Conservation (phyloP, 106 monocot genomes). For the Platanthera zijinensis region DNA sequence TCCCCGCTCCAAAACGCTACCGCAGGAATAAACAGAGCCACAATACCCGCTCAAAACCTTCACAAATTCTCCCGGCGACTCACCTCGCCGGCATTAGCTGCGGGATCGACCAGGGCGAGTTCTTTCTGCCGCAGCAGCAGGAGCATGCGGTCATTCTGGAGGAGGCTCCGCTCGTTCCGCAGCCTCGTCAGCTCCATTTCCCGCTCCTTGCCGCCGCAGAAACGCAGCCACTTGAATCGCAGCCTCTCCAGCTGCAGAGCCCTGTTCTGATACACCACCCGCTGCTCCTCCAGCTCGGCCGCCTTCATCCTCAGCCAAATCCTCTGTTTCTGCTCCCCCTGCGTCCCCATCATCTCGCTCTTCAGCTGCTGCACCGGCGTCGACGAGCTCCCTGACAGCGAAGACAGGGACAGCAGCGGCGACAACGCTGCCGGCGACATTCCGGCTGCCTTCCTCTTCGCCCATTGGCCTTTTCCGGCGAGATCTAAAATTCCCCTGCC, state of each 20-base stretch:
- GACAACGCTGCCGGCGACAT: conserved; percentile 9
- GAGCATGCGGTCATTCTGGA: conserved; percentile 74
- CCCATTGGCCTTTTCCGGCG: background rate
- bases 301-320: conserved; percentile 33
- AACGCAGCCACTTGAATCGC: conserved; percentile 82
- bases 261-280: conserved; percentile 25
- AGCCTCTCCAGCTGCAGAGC: conserved; percentile 60
- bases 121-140: conserved; percentile 76
- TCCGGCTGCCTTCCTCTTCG: background rate
- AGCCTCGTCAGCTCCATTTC: conserved; percentile 73
- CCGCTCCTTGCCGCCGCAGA: conserved; percentile 68
- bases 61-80: too few relatives aligned
- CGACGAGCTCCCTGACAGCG: conserved; percentile 18
- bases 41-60: too few relatives aligned
- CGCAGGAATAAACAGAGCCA: too few relatives aligned
- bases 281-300: conserved; percentile 59
- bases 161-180: conserved; percentile 46
- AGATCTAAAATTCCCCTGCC: background rate
- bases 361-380: conserved; percentile 28
- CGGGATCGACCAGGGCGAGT: conserved; percentile 17
- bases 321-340: conserved; percentile 32
- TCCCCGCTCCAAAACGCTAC: too few relatives aligned
- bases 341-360: conserved; percentile 32
- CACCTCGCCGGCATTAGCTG: background rate
- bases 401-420: conserved; percentile 25